Evolutionary conservation across 331 rosid species (phyloP), one percentile per base, ranked within the genome.

Genomic region (Acacia pycnantha): DNA sequence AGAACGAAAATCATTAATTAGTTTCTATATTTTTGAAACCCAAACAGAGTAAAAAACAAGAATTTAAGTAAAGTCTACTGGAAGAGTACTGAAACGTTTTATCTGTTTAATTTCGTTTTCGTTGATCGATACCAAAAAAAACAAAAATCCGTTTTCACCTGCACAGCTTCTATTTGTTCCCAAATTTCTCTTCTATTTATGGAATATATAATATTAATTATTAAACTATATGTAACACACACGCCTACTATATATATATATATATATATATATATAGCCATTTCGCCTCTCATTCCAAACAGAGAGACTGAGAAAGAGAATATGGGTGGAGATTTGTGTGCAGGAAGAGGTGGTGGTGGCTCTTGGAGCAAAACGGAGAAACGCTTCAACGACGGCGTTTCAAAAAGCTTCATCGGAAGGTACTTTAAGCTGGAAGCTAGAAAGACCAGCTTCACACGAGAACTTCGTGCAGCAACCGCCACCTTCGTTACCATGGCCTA

Each of bases 401-500:
- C 92, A 3, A 85, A 79, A 73, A 90, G 93, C 83, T 73, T 81
- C 12, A 65, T 92, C 9, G 99, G 99, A 9, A 84, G 24, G 8
- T 89, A 88, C 89, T 96, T 93, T 94, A 93, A 89, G 83, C 68
- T 96, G 5, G 91, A 93, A 77, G 90, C 88, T 0, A 82, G 98
- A 18, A 90, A 91, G 78, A 92, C 80, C 46, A 88, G 90, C 31
- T 90, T 96, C 81, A 93, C 95, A 0, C 87, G 37, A 37, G 98
- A 94, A 51, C 81, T 93, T 0, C 89, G 99, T 3, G 99, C 99
- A 0, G 98, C 93, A 9, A 82, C 86, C 2, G 97, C 97, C 74
- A 96, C 98, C 27, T 96, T 96, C 51, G 88, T 96, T 76, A 96
- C 99, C 73, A 96, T 96, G 99, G 98, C 95, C 29, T 96, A 96